Percentiles rank a stretch among this genome's conserved stretches.
Conservation (phyloP, 805 yeast species). For the Ogataea zsoltii region DNA sequence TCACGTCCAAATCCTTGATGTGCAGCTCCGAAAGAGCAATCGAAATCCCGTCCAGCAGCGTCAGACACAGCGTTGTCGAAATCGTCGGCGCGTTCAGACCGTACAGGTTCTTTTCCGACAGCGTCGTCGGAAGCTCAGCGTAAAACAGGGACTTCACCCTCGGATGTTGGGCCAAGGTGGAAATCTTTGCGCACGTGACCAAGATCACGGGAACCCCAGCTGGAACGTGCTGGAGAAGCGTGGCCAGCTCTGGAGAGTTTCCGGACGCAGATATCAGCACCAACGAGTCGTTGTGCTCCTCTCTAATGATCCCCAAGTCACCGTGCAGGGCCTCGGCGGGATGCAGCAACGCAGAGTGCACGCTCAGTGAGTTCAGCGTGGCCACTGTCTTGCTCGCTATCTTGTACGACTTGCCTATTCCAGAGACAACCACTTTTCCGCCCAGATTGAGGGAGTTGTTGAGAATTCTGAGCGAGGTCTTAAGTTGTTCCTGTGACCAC, state of each 20-base stretch:
- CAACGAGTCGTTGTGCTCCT: slow-evolving; percentile 54
- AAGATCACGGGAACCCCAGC: slow-evolving; percentile 53
- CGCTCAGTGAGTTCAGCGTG: slow-evolving; percentile 76
- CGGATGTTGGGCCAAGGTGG: slow-evolving; percentile 52
- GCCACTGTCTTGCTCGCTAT: slow-evolving; percentile 80
- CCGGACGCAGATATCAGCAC: slow-evolving; percentile 80
- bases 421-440: slow-evolving; percentile 75
- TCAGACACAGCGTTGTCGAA: slow-evolving; percentile 73
- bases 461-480: slow-evolving; percentile 43
- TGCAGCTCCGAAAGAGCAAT: slow-evolving; percentile 71
- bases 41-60: slow-evolving; percentile 76
- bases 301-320: slow-evolving; percentile 72
- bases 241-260: slow-evolving; percentile 71
- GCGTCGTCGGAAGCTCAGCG: slow-evolving; percentile 59
- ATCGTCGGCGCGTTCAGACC: slow-evolving; percentile 90
- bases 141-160: slow-evolving; percentile 54
- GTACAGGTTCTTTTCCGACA: slow-evolving; percentile 62
- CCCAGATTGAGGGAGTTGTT: slow-evolving; percentile 44
- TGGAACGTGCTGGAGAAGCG: slow-evolving; percentile 59
- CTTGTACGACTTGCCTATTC: slow-evolving; percentile 83
- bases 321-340: slow-evolving; percentile 92
- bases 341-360: slow-evolving; percentile 67
- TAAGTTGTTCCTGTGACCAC: slow-evolving; percentile 47
- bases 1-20: slow-evolving; percentile 51
- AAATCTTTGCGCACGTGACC: slow-evolving; percentile 61